Evolutionary conservation across 208 protist genomes (phyloP).

Genomic region (Leishmania braziliensis): DNA sequence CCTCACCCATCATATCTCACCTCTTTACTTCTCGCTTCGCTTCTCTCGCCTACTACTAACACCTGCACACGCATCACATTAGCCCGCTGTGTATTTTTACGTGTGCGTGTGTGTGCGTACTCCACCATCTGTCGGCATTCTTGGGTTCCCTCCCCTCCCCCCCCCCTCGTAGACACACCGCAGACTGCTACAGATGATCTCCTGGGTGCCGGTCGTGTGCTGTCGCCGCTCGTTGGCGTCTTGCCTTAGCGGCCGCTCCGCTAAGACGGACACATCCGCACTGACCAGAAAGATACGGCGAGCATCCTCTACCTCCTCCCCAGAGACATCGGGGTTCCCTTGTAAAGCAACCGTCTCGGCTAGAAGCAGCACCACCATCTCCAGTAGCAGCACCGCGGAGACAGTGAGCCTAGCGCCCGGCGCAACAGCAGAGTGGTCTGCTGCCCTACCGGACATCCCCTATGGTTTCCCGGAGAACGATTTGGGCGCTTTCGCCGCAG

Average conservation of each 20-base stretch:
- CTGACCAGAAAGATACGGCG: background rate
- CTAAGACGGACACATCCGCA: background rate
- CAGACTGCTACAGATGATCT: background rate
- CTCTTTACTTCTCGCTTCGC: background rate
- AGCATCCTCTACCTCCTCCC: background rate
- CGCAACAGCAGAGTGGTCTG: slow-evolving; percentile 4
- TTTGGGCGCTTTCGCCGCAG: slow-evolving; percentile 41
- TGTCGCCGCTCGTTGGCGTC: slow-evolving; percentile 1
- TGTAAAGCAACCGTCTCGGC: background rate
- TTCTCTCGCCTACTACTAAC: background rate
- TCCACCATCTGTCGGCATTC: background rate
- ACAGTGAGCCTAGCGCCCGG: background rate
- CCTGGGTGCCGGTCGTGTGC: background rate
- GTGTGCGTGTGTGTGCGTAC: background rate
- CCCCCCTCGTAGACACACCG: background rate
- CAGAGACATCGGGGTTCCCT: background rate
- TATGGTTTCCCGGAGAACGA: slow-evolving; percentile 36
- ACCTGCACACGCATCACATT: background rate
- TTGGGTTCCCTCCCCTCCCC: background rate
- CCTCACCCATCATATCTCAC: background rate
- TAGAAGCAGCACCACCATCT: background rate
- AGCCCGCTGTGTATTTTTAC: background rate
- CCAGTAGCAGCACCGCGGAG: background rate
- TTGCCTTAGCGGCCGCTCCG: background rate
- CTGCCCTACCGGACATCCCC: slow-evolving; percentile 45